Percentiles rank a stretch among this genome's conserved stretches.
These are phyloP conservation scores for Ganoderma sinense DNA, from an alignment of 1,284 basidiomycete species.

Conservation along the genomic window DNA sequence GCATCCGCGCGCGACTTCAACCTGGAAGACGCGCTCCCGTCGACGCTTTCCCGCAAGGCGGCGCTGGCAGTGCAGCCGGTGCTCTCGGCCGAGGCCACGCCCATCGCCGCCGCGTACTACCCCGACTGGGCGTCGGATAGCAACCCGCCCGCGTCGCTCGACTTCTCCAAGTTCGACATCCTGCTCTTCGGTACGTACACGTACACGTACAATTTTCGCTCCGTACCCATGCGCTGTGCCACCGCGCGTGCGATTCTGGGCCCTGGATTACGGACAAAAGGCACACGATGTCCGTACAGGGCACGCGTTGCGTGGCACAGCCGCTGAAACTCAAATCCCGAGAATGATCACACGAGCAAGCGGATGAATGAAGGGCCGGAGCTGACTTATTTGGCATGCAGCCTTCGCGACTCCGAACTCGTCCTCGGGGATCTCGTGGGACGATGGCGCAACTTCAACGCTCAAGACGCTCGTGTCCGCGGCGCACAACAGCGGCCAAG, in stretches of 20 bases:
- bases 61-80: slow-evolving; percentile 39
- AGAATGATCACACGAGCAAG: slow-evolving; percentile 3
- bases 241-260: not conserved
- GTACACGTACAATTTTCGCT: not conserved
- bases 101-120: slow-evolving; percentile 63
- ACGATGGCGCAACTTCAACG: slow-evolving; percentile 58
- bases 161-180: slow-evolving; percentile 78
- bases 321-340: not conserved
- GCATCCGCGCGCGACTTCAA: slow-evolving; percentile 40
- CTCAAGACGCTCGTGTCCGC: slow-evolving; percentile 69
- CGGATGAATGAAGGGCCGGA: not conserved
- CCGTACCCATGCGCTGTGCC: not conserved
- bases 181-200: slow-evolving; percentile 62
- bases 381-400: slow-evolving; percentile 34
- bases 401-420: slow-evolving; percentile 79
- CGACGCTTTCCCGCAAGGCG: slow-evolving; percentile 51
- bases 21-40: slow-evolving; percentile 53
- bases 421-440: slow-evolving; percentile 63
- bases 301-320: slow-evolving; percentile 1
- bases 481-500: slow-evolving; percentile 64
- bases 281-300: not conserved
- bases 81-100: slow-evolving; percentile 29
- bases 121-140: slow-evolving; percentile 69
- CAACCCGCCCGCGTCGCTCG: slow-evolving; percentile 69
- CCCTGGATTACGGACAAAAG: not conserved